These are phyloP conservation scores for Chaetothyriales sp. DNA, from an alignment of 2,329 filamentous ascomycete species.

Conservation along the genomic window DNA sequence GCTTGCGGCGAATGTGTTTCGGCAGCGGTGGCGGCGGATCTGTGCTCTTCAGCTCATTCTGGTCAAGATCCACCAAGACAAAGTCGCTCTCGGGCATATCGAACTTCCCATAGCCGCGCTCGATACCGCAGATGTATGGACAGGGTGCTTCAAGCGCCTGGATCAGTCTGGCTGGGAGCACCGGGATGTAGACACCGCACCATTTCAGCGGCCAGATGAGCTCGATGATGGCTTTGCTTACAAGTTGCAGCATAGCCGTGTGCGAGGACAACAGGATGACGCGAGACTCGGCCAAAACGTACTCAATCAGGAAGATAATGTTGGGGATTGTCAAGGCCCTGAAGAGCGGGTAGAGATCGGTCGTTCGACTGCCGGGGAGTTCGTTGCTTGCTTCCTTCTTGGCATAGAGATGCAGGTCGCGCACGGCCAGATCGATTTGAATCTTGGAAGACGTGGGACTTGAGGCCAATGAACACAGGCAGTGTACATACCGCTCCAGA, in stretches of 20 bases:
- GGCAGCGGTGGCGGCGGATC: conserved; percentile 63
- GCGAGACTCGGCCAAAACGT: conserved; percentile 77
- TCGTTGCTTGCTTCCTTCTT: conserved; percentile 88
- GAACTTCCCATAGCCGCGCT: conserved; percentile 73
- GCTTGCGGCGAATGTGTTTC: conserved; percentile 75
- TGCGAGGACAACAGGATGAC: conserved; percentile 95
- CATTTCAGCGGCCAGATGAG: conserved; percentile 81
- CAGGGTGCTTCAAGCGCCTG: conserved; percentile 89
- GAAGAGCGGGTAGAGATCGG: conserved; percentile 86
- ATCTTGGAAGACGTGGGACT: conserved; percentile 87
- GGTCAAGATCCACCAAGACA: conserved; percentile 84
- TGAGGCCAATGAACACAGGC: conserved; percentile 87
- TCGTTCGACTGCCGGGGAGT: conserved; percentile 76
- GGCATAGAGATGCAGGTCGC: conserved; percentile 81
- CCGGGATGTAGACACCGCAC: conserved; percentile 85
- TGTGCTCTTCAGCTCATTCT: conserved; percentile 77
- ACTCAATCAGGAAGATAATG: conserved; percentile 83
- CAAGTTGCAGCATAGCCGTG: conserved; percentile 88
- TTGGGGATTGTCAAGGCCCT: conserved; percentile 79
- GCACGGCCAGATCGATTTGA: conserved; percentile 79
- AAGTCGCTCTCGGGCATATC: conserved; percentile 90
- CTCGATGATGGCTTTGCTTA: conserved; percentile 70
- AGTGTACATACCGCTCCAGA: conserved; percentile 89
- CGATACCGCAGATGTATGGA: conserved; percentile 92
- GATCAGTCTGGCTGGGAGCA: conserved; percentile 72